Base-by-base conservation (phyloP, 768 basidiomycete species). In the Suillus variegatus region DNA sequence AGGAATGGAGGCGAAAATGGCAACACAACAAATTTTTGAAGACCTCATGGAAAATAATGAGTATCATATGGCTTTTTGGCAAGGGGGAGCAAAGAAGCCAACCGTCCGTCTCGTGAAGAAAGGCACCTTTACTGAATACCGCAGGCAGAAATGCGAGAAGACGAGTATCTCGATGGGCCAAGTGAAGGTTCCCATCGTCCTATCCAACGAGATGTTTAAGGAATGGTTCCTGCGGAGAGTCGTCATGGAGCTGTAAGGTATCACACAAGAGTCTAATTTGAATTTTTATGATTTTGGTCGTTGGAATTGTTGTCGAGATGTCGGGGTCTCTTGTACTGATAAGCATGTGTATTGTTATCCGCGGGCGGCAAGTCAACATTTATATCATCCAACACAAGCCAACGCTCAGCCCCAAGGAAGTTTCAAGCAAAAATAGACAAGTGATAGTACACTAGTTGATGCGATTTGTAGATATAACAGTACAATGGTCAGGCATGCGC, bases 151-250 rank as follows among this genome's bases (percentile, higher is more conserved):
- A 54, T 38, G 51, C 16, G 49, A 64, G 7, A 32, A 35, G 38
- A 10, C 44, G 18, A 46, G 40, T 2, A 22, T 38, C 9, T 52
- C 61, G 20, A 62, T 55, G 38, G 52, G 51, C 28, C 65, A 66
- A 28, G 61, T 60, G 47, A 64, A 68, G 43, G 60, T 68, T 20
- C 67, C 67, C 1, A 51, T 57, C 18, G 49, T 68, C 3, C 13
- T 63, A 18, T 60, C 47, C n/a, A n/a, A n/a, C n/a, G n/a, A n/a
- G n/a, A n/a, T n/a, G n/a, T n/a, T n/a, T n/a, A 40, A 47, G 32
- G 49, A 63, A n/a, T 68, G 67, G 67, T 32, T 68, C 49, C 36
- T 51, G 22, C 60, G 58, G 18, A 61, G 46, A 32, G 51, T 66
- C 13, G 44, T 58, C 25, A 7, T 22, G 14, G 67, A 65, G 52